These are phyloP conservation scores for Serendipita sp. DNA, from an alignment of 768 basidiomycete genomes.

Conservation along the genomic window DNA sequence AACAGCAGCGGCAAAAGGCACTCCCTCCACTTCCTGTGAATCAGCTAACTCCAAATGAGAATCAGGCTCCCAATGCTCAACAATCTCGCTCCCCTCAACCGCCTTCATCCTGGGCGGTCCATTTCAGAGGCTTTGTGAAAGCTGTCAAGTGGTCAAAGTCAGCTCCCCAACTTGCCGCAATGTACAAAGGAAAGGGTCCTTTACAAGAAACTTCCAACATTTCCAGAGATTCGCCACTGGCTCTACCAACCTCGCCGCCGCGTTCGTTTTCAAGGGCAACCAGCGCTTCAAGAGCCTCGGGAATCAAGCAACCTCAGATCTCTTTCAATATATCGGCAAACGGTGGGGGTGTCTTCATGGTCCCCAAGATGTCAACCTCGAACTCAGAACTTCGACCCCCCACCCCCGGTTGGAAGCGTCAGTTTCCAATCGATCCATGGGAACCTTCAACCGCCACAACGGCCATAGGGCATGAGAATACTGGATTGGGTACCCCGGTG, in stretches of 20 bases:
- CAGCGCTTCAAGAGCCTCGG: neutral
- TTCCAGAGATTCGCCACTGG: no score
- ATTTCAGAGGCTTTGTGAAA: conserved; percentile 1
- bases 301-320: neutral
- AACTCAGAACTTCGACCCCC: neutral
- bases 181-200: neutral
- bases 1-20: no score
- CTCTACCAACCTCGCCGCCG: neutral
- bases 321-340: neutral
- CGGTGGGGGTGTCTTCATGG: neutral
- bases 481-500: neutral
- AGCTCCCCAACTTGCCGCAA: neutral
- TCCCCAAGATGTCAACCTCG: neutral
- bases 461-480: neutral
- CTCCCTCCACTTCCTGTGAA: neutral
- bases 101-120: neutral
- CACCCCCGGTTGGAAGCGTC: neutral
- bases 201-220: neutral
- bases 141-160: neutral
- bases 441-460: neutral
- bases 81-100: neutral
- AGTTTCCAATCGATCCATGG: neutral
- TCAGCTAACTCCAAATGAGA: neutral
- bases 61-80: neutral
- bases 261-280: neutral